These are phyloP conservation scores for Cladophialophora exuberans DNA, from an alignment of 2,329 filamentous ascomycete genomes.

Conservation along the genomic window DNA sequence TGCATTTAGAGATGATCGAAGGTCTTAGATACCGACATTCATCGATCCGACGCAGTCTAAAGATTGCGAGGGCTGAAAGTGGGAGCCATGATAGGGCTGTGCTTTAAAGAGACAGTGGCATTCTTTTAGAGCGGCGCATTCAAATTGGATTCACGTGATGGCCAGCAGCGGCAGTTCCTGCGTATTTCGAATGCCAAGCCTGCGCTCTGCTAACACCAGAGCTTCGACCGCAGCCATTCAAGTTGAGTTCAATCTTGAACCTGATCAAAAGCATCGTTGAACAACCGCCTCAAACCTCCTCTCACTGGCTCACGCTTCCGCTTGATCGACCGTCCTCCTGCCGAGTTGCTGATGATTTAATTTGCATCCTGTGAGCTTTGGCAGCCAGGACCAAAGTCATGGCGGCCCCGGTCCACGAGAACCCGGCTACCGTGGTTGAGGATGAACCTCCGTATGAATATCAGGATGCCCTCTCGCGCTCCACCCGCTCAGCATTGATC, in stretches of 20 bases:
- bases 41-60: too few relatives aligned
- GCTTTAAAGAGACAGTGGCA: too few relatives aligned
- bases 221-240: background rate
- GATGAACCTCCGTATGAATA: constrained; percentile 64
- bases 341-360: constrained; percentile 25
- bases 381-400: constrained; percentile 15
- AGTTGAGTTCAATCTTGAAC: background rate
- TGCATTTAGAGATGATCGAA: too few relatives aligned
- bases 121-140: too few relatives aligned
- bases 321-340: background rate
- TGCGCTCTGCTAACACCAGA: constrained; percentile 7
- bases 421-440: constrained; percentile 34
- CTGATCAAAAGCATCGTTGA: background rate
- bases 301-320: background rate
- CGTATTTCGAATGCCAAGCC: background rate
- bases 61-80: too few relatives aligned
- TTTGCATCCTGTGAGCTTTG: background rate
- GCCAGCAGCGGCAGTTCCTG: too few relatives aligned
- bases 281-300: background rate
- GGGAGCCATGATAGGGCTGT: too few relatives aligned
- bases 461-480: constrained; percentile 72
- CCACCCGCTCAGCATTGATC: constrained; percentile 66
- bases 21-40: too few relatives aligned
- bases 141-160: too few relatives aligned
- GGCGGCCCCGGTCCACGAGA: constrained; percentile 36